These are phyloP conservation scores for Paraphysoderma sedebokerense DNA, from an alignment of 371 early-diverging fungal genomes.

Conservation along the genomic window DNA sequence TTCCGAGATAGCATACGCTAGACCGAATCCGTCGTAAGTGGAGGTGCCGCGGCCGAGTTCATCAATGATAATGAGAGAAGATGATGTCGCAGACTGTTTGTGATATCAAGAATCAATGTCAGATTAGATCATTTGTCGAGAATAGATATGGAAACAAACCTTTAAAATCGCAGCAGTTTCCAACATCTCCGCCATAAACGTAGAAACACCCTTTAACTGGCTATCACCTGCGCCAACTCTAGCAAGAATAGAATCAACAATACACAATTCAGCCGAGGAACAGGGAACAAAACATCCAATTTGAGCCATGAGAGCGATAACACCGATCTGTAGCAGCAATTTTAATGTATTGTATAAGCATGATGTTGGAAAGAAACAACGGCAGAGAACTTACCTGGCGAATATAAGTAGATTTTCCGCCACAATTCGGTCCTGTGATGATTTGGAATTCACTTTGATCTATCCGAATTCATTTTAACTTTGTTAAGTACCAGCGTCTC, in stretches of 20 bases:
- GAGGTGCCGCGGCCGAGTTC: conserved; percentile 2
- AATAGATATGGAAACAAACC: too few species aligned
- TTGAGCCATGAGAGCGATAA: conserved; percentile 92
- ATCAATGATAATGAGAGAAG: too few species aligned
- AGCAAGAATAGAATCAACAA: conserved; percentile 86
- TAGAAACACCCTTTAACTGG: conserved; percentile 83
- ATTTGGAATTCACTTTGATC: conserved; percentile 48
- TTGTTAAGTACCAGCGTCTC: too few species aligned
- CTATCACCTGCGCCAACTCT: conserved; percentile 96
- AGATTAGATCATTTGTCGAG: too few species aligned
- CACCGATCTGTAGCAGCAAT: conserved; percentile 42
- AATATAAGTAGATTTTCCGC: too few species aligned
- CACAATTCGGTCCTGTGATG: conserved; percentile 41
- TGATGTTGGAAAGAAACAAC: neutral
- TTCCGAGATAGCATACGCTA: neutral
- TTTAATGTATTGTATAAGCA: too few species aligned
- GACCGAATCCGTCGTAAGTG: neutral
- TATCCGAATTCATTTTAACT: too few species aligned
- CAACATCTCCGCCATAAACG: conserved; percentile 99
- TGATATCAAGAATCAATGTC: too few species aligned
- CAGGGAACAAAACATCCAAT: conserved; percentile 98
- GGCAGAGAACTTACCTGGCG: conserved; percentile 7
- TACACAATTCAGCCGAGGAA: conserved; percentile 53
- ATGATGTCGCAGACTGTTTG: too few species aligned
- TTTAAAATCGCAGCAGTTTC: conserved; percentile 89